phyloP scores from a whole-genome alignment of 164 flowering plant species.

The Magnolia changhungtana region DNA sequence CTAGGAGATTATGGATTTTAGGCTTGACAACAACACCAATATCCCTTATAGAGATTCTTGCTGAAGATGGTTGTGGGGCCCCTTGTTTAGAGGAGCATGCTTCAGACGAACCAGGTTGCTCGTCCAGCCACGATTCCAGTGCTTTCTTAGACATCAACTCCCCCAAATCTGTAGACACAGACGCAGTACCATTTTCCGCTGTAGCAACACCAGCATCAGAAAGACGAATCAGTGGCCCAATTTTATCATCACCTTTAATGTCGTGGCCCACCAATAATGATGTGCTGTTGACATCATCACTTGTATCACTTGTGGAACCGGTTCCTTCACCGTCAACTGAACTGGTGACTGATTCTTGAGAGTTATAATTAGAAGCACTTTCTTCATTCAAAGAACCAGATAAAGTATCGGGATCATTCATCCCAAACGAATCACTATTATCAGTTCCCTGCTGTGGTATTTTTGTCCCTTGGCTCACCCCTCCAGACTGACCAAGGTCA shows the following conservation, averaged over 20 bases:
- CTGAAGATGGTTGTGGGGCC: slow-evolving; percentile 41
- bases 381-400: slow-evolving; percentile 65
- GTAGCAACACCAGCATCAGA: slow-evolving; percentile 52
- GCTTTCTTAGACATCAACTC: slow-evolving; percentile 64
- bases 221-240: slow-evolving; percentile 58
- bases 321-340: slow-evolving; percentile 36
- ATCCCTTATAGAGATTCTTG: slow-evolving; percentile 69
- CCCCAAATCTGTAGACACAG: slow-evolving; percentile 38
- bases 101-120: slow-evolving; percentile 47
- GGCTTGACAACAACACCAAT: slow-evolving; percentile 46
- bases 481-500: slow-evolving; percentile 25
- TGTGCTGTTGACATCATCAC: not conserved
- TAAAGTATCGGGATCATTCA: slow-evolving; percentile 45
- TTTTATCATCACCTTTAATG: slow-evolving; percentile 30
- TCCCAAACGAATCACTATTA: slow-evolving; percentile 29
- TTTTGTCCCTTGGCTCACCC: slow-evolving; percentile 7
- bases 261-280: not conserved
- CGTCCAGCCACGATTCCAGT: slow-evolving; percentile 86
- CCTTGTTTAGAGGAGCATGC: slow-evolving; percentile 29
- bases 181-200: slow-evolving; percentile 16
- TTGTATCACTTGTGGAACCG: slow-evolving; percentile 28
- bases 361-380: slow-evolving; percentile 56
- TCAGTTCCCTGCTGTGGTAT: slow-evolving; percentile 18
- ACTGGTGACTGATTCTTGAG: slow-evolving; percentile 42
- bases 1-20: slow-evolving; percentile 55